Evolutionary conservation across 768 basidiomycete genomes (phyloP).

Genomic region (Thelephora aurantiotincta): DNA sequence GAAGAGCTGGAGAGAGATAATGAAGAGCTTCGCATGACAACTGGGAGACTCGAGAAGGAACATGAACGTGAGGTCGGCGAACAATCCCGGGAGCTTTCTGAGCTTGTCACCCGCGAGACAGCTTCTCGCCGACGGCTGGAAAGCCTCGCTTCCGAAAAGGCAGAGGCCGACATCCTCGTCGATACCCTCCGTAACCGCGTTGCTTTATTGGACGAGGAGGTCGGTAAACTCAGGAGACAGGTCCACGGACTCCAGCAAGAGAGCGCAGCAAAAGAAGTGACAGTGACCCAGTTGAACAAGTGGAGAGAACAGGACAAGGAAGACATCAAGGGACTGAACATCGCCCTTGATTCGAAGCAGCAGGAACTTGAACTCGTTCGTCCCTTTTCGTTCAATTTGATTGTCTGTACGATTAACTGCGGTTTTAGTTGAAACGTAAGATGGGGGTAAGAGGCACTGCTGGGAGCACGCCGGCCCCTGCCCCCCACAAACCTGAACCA

Average conservation of each 20-base stretch:
- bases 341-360: slow-evolving; percentile 87
- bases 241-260: slow-evolving; percentile 64
- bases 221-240: slow-evolving; percentile 44
- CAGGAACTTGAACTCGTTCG: slow-evolving; percentile 83
- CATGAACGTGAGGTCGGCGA: slow-evolving; percentile 35
- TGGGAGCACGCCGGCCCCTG: slow-evolving; percentile 39
- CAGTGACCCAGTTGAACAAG: slow-evolving; percentile 58
- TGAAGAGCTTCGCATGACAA: slow-evolving; percentile 39
- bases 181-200: slow-evolving; percentile 35
- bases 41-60: slow-evolving; percentile 40
- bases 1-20: slow-evolving; percentile 34
- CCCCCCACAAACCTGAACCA: slow-evolving; percentile 36
- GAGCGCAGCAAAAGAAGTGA: slow-evolving; percentile 76
- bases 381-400: slow-evolving; percentile 7
- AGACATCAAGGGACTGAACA: slow-evolving; percentile 74
- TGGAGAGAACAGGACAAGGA: slow-evolving; percentile 55
- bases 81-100: slow-evolving; percentile 30
- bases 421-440: slow-evolving; percentile 35
- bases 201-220: slow-evolving; percentile 28
- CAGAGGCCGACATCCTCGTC: slow-evolving; percentile 38
- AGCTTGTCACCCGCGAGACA: slow-evolving; percentile 31
- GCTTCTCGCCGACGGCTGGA: slow-evolving; percentile 34
- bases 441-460: slow-evolving; percentile 40
- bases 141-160: slow-evolving; percentile 35
- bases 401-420: background rate